Evolutionary conservation across 371 early-diverging fungal species (phyloP).

Genomic region (Mucor mucedo): DNA sequence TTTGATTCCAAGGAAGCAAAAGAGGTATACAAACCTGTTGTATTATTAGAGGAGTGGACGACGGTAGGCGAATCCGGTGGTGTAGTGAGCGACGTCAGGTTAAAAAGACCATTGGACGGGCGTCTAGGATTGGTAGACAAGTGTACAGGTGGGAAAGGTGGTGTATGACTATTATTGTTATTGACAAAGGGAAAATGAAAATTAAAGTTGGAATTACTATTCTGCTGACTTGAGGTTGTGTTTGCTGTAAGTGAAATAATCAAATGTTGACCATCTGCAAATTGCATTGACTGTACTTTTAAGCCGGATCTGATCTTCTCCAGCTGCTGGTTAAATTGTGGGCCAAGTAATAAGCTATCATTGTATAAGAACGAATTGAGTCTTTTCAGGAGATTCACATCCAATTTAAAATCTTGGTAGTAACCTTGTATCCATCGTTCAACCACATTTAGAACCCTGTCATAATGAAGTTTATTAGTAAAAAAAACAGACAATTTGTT

Average conservation of each 20-base stretch:
- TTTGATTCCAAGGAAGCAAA: constrained; percentile 30
- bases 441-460: constrained; percentile 63
- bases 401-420: constrained; percentile 60
- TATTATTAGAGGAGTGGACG: neutral
- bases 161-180: constrained; percentile 3
- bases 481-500: neutral
- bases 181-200: constrained; percentile 6
- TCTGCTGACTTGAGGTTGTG: neutral
- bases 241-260: neutral
- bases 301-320: constrained; percentile 8
- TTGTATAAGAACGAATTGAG: constrained; percentile 19
- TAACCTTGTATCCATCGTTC: constrained; percentile 68
- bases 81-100: neutral
- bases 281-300: constrained; percentile 4
- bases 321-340: constrained; percentile 11
- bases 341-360: neutral
- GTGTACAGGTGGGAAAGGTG: constrained; percentile 13
- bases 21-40: neutral
- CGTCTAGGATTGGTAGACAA: neutral
- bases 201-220: constrained; percentile 8
- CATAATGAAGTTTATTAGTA: neutral
- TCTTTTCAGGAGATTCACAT: constrained; percentile 33
- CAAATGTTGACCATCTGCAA: constrained; percentile 9
- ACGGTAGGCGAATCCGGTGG: neutral
- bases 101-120: constrained; percentile 11